Evolutionary conservation across 768 basidiomycete genomes (phyloP), one percentile per base, ranked within the genome.

Genomic region (Suillus brevipes): DNA sequence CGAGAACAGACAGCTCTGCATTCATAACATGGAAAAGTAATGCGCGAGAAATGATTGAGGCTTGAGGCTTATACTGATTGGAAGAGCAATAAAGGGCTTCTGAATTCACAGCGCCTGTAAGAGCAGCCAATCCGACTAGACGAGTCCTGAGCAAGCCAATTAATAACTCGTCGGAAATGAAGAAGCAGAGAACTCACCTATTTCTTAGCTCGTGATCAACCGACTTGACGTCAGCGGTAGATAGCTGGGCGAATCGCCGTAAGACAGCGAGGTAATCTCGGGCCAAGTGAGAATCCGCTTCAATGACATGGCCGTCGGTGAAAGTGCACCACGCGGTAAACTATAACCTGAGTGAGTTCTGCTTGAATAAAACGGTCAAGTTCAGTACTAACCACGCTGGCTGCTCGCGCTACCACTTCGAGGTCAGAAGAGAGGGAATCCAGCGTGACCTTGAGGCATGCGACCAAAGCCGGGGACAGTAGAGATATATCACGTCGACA

Each of bases 321-420:
- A 89, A 97, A 18, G 95, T 95, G 23, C 91, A 90, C 90, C 94
- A 98, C 1, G 94, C 90, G 4, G 90, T 92, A 71, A 97, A 94
- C 91, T 95, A 69, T 38, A n/a, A 20, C 3, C 53, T 42, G 66
- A 7, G 70, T 57, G 28, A 23, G 43, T 25, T 55, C n/a, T 23
- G 16, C 14, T 25, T 7, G 9, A 65, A 7, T 31, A 18, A 1
- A 52, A 25, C 52, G 2, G 64, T 23, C 25, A 47, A 28, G 37
- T n/a, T 10, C 37, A 63, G 20, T 14, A 84, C 91, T 70, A 74
- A 94, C 94, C 61, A 95, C 86, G 71, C 85, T 90, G 25, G 94
- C 94, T 13, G 90, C 87, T 70, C 90, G 85, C 5, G 90, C 90
- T 40, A 84, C 79, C 12, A 95, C 85, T 73, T 94, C 93, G 36